These are phyloP conservation scores for Diplocarpon mali DNA, from an alignment of 2,329 filamentous ascomycete genomes.

Conservation along the genomic window DNA sequence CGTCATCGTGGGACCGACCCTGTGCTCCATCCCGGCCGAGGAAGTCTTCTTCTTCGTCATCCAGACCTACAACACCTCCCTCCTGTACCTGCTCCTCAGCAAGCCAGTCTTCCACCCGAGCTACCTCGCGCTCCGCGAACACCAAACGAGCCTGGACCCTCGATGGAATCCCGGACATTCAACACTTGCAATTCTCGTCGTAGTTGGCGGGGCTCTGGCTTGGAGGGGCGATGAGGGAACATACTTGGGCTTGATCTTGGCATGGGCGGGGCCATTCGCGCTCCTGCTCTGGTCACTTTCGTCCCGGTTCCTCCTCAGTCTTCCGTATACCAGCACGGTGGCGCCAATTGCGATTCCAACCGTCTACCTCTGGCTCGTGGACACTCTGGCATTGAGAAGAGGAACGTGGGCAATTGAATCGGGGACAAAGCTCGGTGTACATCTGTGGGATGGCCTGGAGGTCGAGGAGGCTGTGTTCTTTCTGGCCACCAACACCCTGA, in stretches of 20 bases:
- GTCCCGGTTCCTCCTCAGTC: constrained; percentile 49
- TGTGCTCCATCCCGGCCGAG: constrained; percentile 57
- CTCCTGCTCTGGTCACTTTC: constrained; percentile 53
- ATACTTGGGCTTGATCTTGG: constrained; percentile 59
- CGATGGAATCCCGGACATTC: constrained; percentile 38
- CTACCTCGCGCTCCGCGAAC: constrained; percentile 31
- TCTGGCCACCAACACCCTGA: constrained; percentile 54
- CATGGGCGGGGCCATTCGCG: constrained; percentile 57
- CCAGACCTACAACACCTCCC: constrained; percentile 61
- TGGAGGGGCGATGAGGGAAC: constrained; percentile 39
- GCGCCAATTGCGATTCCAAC: constrained; percentile 54
- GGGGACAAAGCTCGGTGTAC: constrained; percentile 53
- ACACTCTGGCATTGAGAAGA: constrained; percentile 53
- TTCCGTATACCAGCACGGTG: constrained; percentile 47
- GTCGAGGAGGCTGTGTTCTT: constrained; percentile 70
- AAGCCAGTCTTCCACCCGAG: constrained; percentile 48
- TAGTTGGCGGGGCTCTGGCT: constrained; percentile 35
- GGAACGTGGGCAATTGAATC: constrained; percentile 63
- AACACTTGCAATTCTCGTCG: constrained; percentile 33
- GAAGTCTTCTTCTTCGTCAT: constrained; percentile 71
- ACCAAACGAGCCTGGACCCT: constrained; percentile 12
- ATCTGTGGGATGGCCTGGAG: constrained; percentile 55
- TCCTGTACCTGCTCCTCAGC: constrained; percentile 57
- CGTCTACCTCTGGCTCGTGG: constrained; percentile 60
- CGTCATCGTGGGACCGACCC: constrained; percentile 50